Percentiles rank a stretch among this genome's conserved stretches.
Evolutionary conservation across 176 grass and related monocot genomes (phyloP).

Genomic region (Ensete glaucum): DNA sequence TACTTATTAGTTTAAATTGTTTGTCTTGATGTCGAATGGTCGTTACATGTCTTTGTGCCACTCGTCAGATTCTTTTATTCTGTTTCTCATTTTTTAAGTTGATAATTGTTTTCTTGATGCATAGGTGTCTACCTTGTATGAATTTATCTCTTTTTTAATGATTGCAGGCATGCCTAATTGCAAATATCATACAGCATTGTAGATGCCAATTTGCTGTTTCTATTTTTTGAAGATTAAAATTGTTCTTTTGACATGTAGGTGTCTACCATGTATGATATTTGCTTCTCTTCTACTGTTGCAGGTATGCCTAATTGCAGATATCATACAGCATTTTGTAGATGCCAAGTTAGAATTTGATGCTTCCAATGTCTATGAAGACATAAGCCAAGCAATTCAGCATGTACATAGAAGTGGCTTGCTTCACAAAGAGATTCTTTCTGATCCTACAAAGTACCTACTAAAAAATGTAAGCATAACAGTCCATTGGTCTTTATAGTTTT

Average conservation of each 20-base stretch:
- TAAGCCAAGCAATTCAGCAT: conserved; percentile 89
- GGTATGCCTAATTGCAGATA: conserved; percentile 96
- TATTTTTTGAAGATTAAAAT: too few relatives aligned
- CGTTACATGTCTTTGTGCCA: background rate
- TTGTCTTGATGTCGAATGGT: background rate
- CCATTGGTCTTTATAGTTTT: background rate
- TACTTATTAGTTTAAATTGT: background rate
- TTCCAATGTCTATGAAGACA: conserved; percentile 87
- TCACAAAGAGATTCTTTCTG: conserved; percentile 75
- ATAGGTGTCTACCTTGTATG: background rate
- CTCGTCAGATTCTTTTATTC: background rate
- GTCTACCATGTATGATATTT: conserved; percentile 28
- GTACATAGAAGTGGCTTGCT: conserved; percentile 83
- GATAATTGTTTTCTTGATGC: background rate
- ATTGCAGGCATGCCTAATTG: conserved; percentile 77
- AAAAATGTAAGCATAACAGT: conserved; percentile 58
- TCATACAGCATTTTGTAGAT: conserved; percentile 84
- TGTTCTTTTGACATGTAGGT: background rate
- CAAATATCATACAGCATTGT: conserved; percentile 90
- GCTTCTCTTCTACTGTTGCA: conserved; percentile 28
- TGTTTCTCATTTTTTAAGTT: background rate
- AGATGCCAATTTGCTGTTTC: conserved; percentile 48
- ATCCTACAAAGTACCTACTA: conserved; percentile 79
- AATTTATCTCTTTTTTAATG: background rate
- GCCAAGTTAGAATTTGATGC: conserved; percentile 94